Conservation (phyloP, 331 rosid genomes). For the Pyrus hybrid region DNA sequence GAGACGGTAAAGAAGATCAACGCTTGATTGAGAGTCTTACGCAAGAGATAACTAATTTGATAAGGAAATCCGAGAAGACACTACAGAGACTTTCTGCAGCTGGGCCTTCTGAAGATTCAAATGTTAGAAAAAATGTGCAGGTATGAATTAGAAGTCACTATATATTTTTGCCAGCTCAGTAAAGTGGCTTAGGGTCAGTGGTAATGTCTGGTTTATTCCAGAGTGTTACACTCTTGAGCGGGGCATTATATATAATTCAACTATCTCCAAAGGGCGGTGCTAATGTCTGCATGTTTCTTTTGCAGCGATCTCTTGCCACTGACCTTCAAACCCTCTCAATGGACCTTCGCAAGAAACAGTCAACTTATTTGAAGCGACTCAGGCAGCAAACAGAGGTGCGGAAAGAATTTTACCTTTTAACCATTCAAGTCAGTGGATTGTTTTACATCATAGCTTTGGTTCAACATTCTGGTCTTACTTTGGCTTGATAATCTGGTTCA, state of each 20-base stretch:
- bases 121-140: conserved; percentile 94
- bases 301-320: conserved; percentile 95
- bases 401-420: background rate
- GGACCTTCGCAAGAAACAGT: conserved; percentile 97
- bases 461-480: background rate
- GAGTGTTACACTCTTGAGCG: background rate
- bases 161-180: background rate
- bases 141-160: conserved; percentile 26
- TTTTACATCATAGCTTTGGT: conserved; percentile 4
- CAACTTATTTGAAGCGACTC: conserved; percentile 83
- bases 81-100: conserved; percentile 68
- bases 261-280: conserved; percentile 2
- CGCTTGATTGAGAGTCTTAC: conserved; percentile 75
- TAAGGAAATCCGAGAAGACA: conserved; percentile 74
- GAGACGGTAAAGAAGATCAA: conserved; percentile 92
- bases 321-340: conserved; percentile 97
- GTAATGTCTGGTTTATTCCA: background rate
- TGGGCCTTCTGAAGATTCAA: conserved; percentile 94
- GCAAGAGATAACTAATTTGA: conserved; percentile 70
- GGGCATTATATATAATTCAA: background rate
- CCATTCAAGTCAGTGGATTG: background rate
- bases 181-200: no score
- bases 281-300: conserved; percentile 16
- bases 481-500: background rate
- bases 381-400: conserved; percentile 86